These are phyloP conservation scores for Rhizophlyctis rosea DNA, from an alignment of 192 early-diverging fungal species.

Conservation along the genomic window DNA sequence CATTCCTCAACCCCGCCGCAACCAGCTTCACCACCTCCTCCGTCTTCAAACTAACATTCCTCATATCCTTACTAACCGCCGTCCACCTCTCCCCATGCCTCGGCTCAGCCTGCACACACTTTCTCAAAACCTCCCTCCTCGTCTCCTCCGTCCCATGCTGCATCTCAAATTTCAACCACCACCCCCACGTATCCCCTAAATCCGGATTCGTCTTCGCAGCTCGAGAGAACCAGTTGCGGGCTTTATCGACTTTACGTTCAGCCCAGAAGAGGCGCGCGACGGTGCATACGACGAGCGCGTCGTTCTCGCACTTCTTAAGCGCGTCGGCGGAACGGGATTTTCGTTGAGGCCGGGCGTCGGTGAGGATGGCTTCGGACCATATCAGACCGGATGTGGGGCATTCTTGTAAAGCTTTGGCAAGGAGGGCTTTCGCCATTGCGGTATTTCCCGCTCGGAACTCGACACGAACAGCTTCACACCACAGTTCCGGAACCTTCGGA, in stretches of 20 bases:
- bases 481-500: conserved; percentile 75
- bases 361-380: conserved; percentile 84
- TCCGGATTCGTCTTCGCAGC: conserved; percentile 81
- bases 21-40: conserved; percentile 58
- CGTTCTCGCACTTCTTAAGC: conserved; percentile 85
- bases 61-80: conserved; percentile 69
- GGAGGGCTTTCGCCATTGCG: conserved; percentile 67
- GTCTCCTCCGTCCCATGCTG: conserved; percentile 67
- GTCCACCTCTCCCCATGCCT: conserved; percentile 91
- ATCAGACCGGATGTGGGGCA: conserved; percentile 81
- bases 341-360: conserved; percentile 82
- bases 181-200: conserved; percentile 91
- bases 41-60: conserved; percentile 61
- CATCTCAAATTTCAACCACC: conserved; percentile 89
- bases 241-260: conserved; percentile 91
- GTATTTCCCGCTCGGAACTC: conserved; percentile 70
- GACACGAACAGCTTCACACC: conserved; percentile 80
- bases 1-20: conserved; percentile 24
- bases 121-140: conserved; percentile 53
- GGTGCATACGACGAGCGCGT: conserved; percentile 71
- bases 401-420: conserved; percentile 90
- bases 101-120: conserved; percentile 78
- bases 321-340: conserved; percentile 88
- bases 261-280: conserved; percentile 92
- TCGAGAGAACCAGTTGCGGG: conserved; percentile 85